A percentile compares a stretch with the other conserved stretches of the same genome.
Conservation (phyloP, 352 stramenopile species). For the Globisporangium alternatum region DNA sequence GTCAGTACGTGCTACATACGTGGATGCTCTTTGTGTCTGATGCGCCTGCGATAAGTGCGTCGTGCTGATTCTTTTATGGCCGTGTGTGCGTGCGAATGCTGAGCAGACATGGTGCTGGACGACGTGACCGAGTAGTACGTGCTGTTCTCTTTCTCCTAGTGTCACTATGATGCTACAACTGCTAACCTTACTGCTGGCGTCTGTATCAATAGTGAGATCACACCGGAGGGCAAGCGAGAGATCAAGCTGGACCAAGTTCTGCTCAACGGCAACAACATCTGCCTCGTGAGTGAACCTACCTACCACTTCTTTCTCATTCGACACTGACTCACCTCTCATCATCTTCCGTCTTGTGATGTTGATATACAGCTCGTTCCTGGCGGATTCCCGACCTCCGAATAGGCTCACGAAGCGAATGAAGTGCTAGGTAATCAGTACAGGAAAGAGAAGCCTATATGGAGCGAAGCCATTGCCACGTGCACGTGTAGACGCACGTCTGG, state of each 20-base stretch:
- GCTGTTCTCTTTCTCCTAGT: slow-evolving; percentile 8
- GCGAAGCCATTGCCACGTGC: too few relatives aligned
- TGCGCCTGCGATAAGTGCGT: too few relatives aligned
- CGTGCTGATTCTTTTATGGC: too few relatives aligned
- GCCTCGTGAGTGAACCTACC: slow-evolving; percentile 55
- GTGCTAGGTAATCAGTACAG: not conserved
- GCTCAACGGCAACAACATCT: slow-evolving; percentile 98
- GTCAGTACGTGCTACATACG: slow-evolving; percentile 83
- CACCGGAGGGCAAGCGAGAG: slow-evolving; percentile 81
- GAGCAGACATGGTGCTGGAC: slow-evolving; percentile 90
- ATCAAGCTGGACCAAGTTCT: slow-evolving; percentile 94
- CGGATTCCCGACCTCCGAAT: slow-evolving; percentile 50
- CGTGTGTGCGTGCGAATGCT: not conserved
- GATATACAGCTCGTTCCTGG: slow-evolving; percentile 68
- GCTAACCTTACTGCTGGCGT: not conserved
- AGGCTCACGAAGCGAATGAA: slow-evolving; percentile 2
- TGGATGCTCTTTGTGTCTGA: not conserved
- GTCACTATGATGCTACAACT: not conserved
- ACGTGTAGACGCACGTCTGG: not conserved
- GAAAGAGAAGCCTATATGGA: not conserved
- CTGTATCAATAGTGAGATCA: slow-evolving; percentile 63
- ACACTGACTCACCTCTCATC: not conserved
- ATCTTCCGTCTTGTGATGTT: too few relatives aligned
- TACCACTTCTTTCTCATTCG: too few relatives aligned
- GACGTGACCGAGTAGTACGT: slow-evolving; percentile 94